Conservation (phyloP, 345 rosid genomes). For the Eucalyptus marginata region DNA sequence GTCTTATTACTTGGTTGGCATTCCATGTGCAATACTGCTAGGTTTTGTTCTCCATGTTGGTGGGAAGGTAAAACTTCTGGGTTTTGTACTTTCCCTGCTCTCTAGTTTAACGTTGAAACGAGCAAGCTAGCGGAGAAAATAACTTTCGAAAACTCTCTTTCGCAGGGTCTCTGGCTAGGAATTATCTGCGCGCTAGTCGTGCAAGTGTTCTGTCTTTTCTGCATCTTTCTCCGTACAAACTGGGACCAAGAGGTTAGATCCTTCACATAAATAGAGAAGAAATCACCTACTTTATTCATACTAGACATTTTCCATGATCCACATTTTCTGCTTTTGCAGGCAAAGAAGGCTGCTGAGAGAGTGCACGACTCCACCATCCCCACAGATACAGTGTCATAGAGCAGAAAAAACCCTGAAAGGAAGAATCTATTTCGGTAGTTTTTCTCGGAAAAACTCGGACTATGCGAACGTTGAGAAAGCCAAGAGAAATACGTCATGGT, state of each 20-base stretch:
- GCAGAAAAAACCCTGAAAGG: not conserved
- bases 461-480: not conserved
- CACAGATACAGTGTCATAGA: not conserved
- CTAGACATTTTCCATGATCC: not conserved
- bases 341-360: constrained; percentile 23
- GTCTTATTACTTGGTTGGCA: constrained; percentile 37
- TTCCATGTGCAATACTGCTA: constrained; percentile 25
- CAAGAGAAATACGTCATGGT: not conserved
- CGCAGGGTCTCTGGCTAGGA: constrained; percentile 65
- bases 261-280: not conserved
- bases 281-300: not conserved
- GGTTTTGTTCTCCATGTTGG: constrained; percentile 33
- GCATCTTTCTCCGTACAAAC: constrained; percentile 33
- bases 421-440: not conserved
- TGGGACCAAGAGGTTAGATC: constrained; percentile 52
- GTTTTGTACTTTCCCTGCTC: not conserved
- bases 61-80: constrained; percentile 19
- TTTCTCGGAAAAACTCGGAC: not conserved
- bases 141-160: not conserved
- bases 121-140: not conserved
- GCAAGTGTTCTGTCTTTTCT: constrained; percentile 30
- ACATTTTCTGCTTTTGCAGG: constrained; percentile 3
- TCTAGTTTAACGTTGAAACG: not conserved
- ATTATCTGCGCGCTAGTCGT: constrained; percentile 35
- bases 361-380: constrained; percentile 4